phyloP scores from a whole-genome alignment of 768 basidiomycete species.

The Leccinum variicolor region DNA sequence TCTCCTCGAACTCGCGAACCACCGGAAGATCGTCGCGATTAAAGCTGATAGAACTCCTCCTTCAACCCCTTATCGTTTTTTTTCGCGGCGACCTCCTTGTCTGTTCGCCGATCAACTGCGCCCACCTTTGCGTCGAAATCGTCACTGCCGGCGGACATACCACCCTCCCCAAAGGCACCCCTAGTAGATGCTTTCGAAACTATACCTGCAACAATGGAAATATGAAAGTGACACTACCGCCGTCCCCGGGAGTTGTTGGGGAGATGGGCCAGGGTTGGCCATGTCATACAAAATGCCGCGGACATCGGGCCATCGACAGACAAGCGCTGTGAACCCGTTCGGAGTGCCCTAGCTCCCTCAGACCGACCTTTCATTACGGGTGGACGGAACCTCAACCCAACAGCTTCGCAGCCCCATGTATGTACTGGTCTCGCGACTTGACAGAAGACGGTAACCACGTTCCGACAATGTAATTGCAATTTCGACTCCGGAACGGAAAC shows the following conservation, averaged over 20 bases:
- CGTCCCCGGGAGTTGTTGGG: slow-evolving; percentile 12
- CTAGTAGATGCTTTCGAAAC: background rate
- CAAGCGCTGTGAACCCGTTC: slow-evolving; percentile 12
- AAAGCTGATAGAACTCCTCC: slow-evolving; percentile 21
- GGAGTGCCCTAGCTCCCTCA: slow-evolving; percentile 7
- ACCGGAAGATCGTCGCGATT: slow-evolving; percentile 21
- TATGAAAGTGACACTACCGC: slow-evolving; percentile 2
- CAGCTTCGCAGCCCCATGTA: slow-evolving; percentile 14
- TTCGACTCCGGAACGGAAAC: slow-evolving; percentile 3
- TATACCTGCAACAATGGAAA: background rate
- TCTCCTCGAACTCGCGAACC: slow-evolving; percentile 16
- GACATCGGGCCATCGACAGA: slow-evolving; percentile 16
- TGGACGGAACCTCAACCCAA: slow-evolving; percentile 8
- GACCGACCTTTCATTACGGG: slow-evolving; percentile 23
- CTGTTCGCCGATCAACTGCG: slow-evolving; percentile 22
- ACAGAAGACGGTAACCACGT: background rate
- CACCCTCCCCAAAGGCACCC: slow-evolving; percentile 2
- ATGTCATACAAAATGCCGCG: slow-evolving; percentile 20
- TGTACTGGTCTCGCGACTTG: slow-evolving; percentile 7
- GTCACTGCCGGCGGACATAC: background rate
- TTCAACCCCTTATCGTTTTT: slow-evolving; percentile 4
- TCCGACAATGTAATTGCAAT: background rate
- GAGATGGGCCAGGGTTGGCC: background rate
- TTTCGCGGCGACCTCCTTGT: slow-evolving; percentile 2
- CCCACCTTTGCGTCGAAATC: slow-evolving; percentile 5